phyloP scores from a whole-genome alignment of 352 stramenopile genomes.

The Blastocystis sp. region DNA sequence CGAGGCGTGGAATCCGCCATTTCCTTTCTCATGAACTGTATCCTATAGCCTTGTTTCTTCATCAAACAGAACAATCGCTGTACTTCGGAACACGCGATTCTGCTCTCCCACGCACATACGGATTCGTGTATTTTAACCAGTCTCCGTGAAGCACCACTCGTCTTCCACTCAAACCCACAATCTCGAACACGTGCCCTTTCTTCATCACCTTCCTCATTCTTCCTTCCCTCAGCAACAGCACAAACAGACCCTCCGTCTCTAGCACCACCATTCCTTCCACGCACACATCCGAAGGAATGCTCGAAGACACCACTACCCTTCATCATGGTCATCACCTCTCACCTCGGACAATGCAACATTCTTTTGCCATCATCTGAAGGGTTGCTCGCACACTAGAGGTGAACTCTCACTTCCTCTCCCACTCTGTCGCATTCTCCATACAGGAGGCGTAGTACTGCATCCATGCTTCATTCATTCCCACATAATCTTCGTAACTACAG shows the following conservation, averaged over 20 bases:
- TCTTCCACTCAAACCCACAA: not conserved
- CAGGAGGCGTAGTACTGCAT: not conserved
- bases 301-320: not conserved
- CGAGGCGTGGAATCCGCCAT: not conserved
- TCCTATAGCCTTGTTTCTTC: not conserved
- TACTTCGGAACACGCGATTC: not conserved
- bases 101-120: not conserved
- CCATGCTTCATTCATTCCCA: conserved; percentile 23
- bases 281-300: conserved; percentile 34
- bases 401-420: not conserved
- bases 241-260: conserved; percentile 11
- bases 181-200: conserved; percentile 27
- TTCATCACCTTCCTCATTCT: conserved; percentile 22
- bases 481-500: conserved; percentile 44
- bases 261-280: conserved; percentile 51
- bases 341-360: conserved; percentile 25
- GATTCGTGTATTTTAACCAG: not conserved
- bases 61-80: not conserved
- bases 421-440: not conserved
- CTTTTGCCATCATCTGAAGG: not conserved
- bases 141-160: not conserved
- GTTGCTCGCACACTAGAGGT: too few relatives aligned
- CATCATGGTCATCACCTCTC: too few relatives aligned
- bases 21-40: not conserved
- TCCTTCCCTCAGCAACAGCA: conserved; percentile 2